A percentile compares a stretch with the other conserved stretches of the same genome.
phyloP scores from a whole-genome alignment of 257 asterid genomes.

The Solanum gandarillasii region DNA sequence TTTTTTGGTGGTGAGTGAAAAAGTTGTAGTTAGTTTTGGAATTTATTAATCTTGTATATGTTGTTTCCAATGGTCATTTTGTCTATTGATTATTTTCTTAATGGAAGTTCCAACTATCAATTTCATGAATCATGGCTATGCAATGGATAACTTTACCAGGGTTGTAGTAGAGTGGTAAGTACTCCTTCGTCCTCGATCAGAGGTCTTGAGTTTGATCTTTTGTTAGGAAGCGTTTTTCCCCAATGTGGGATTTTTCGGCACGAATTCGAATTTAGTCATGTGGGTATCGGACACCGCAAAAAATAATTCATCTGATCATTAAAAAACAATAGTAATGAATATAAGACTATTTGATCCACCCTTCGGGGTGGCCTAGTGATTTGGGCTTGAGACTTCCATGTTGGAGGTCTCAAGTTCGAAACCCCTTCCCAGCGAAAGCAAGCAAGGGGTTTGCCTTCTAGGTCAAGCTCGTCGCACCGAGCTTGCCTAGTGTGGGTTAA shows the following conservation, averaged over 20 bases:
- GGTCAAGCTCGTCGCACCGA: no score
- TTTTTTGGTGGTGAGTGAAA: neutral
- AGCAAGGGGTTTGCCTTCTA: no score
- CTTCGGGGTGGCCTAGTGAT: no score
- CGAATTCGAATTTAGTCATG: neutral
- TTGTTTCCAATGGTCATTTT: neutral
- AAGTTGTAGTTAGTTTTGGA: neutral
- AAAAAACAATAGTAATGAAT: no score
- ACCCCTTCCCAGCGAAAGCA: no score
- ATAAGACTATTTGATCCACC: neutral
- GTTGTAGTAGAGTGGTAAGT: neutral
- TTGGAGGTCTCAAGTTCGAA: no score
- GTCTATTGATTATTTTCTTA: neutral
- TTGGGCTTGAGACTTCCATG: no score
- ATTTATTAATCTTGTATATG: neutral
- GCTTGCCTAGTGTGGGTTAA: no score
- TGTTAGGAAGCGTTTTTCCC: neutral
- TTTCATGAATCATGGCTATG: neutral
- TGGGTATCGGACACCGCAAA: rapidly evolving
- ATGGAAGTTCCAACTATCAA: neutral
- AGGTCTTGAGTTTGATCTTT: rapidly evolving
- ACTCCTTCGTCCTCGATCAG: no score
- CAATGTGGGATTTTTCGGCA: no score
- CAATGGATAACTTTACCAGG: neutral
- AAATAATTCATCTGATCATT: neutral